Evolutionary conservation across 805 yeast species (phyloP).

Genomic region (Cyberlindnera americana): DNA sequence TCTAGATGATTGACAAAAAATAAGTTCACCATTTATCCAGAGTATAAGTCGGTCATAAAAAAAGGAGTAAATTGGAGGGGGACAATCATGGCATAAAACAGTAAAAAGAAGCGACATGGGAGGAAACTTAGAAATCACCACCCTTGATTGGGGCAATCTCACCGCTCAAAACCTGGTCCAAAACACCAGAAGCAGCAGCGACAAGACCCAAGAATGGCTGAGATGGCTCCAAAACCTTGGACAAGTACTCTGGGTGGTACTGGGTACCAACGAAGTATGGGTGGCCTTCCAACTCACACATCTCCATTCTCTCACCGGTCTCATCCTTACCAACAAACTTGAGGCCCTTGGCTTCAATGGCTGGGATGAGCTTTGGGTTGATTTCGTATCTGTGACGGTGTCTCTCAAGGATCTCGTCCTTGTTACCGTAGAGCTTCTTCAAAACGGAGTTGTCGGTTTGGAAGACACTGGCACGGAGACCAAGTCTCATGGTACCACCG

Average conservation of each 20-base stretch:
- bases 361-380: slow-evolving; percentile 74
- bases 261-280: slow-evolving; percentile 94
- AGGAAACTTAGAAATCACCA: slow-evolving; percentile 14
- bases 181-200: slow-evolving; percentile 86
- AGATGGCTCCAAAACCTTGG: slow-evolving; percentile 95
- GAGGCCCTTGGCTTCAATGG: slow-evolving; percentile 76
- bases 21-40: no score
- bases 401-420: slow-evolving; percentile 74
- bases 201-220: slow-evolving; percentile 94
- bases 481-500: slow-evolving; percentile 99
- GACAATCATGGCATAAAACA: not conserved
- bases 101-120: not conserved
- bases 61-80: not conserved
- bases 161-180: slow-evolving; percentile 58
- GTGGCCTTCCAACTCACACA: slow-evolving; percentile 79
- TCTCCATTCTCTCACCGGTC: slow-evolving; percentile 87
- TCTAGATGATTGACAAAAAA: not conserved
- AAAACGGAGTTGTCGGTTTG: slow-evolving; percentile 64
- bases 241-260: slow-evolving; percentile 96
- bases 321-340: slow-evolving; percentile 94
- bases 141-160: slow-evolving; percentile 13
- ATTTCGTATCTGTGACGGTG: slow-evolving; percentile 99
- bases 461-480: slow-evolving; percentile 87
- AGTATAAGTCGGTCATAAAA: not conserved
- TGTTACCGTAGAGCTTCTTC: slow-evolving; percentile 74